phyloP scores from a whole-genome alignment of 2,329 filamentous ascomycete genomes.

The Aspergillus versicolor region DNA sequence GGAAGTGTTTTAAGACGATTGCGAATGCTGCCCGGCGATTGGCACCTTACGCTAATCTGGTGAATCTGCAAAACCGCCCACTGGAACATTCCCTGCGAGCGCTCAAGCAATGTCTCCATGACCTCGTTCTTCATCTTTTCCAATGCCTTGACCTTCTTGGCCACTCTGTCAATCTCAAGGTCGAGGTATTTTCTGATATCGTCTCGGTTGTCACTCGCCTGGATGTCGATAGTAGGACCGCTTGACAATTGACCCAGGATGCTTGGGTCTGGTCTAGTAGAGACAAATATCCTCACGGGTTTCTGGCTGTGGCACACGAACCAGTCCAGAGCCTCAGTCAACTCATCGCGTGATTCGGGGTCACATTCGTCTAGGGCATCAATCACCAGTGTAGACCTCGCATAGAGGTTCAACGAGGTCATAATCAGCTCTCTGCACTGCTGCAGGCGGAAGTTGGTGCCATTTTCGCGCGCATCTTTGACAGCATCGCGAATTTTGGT shows the following conservation, averaged over 20 bases:
- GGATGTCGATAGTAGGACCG: slow-evolving; percentile 51
- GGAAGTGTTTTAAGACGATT: slow-evolving; percentile 14
- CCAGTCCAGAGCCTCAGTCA: slow-evolving; percentile 26
- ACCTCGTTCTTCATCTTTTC: neutral
- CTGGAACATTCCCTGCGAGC: slow-evolving; percentile 18
- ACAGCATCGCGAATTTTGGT: slow-evolving; percentile 3
- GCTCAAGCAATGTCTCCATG: neutral
- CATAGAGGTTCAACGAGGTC: slow-evolving; percentile 27
- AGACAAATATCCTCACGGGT: slow-evolving; percentile 36
- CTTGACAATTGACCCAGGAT: slow-evolving; percentile 35
- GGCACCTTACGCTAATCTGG: slow-evolving; percentile 9
- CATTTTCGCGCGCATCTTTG: neutral
- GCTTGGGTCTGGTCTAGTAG: slow-evolving; percentile 32
- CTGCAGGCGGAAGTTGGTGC: neutral
- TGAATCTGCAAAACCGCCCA: slow-evolving; percentile 19
- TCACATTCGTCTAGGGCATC: slow-evolving; percentile 42
- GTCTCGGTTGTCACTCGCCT: slow-evolving; percentile 13
- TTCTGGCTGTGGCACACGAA: slow-evolving; percentile 23
- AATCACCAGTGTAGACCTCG: slow-evolving; percentile 32
- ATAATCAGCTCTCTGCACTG: slow-evolving; percentile 14
- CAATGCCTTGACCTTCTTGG: neutral
- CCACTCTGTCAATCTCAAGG: neutral
- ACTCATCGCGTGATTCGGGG: slow-evolving; percentile 17
- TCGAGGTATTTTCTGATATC: slow-evolving; percentile 16
- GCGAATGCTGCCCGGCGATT: neutral